These are phyloP conservation scores for Anacardium occidentale DNA, from an alignment of 345 rosid species.

Conservation along the genomic window DNA sequence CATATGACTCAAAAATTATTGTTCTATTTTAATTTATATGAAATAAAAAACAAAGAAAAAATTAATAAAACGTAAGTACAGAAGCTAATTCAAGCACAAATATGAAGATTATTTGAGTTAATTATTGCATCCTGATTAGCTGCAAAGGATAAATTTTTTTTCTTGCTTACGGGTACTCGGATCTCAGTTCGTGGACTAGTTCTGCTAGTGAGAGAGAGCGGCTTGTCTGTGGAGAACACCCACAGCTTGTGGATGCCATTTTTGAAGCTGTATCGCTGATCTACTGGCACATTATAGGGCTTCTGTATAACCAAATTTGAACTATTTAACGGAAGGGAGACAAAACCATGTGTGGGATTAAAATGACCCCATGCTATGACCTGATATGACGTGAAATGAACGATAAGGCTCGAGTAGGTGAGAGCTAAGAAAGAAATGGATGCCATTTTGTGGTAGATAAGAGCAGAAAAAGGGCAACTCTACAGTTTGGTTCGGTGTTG, in stretches of 20 bases:
- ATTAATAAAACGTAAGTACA: too few species aligned
- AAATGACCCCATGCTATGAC: background rate
- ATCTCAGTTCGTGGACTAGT: constrained; percentile 31
- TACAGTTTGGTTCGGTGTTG: too few species aligned
- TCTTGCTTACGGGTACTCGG: background rate
- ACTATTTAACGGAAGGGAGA: background rate
- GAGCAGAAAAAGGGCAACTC: background rate
- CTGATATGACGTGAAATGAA: background rate
- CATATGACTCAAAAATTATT: too few species aligned
- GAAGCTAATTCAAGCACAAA: too few species aligned
- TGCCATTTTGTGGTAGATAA: background rate
- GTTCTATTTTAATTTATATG: too few species aligned
- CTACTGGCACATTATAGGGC: background rate
- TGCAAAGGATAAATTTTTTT: background rate
- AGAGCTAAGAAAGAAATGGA: background rate
- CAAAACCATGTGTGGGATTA: background rate
- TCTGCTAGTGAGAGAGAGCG: constrained; percentile 18
- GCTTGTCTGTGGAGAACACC: constrained; percentile 30
- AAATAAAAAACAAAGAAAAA: too few species aligned
- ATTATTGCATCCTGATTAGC: background rate
- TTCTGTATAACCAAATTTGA: background rate
- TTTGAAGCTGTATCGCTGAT: background rate
- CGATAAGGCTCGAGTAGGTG: background rate
- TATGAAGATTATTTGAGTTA: too few species aligned
- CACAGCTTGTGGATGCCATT: constrained; percentile 1